Base-by-base conservation (phyloP, 2,329 filamentous ascomycete species). In the Penicillium sp. region DNA sequence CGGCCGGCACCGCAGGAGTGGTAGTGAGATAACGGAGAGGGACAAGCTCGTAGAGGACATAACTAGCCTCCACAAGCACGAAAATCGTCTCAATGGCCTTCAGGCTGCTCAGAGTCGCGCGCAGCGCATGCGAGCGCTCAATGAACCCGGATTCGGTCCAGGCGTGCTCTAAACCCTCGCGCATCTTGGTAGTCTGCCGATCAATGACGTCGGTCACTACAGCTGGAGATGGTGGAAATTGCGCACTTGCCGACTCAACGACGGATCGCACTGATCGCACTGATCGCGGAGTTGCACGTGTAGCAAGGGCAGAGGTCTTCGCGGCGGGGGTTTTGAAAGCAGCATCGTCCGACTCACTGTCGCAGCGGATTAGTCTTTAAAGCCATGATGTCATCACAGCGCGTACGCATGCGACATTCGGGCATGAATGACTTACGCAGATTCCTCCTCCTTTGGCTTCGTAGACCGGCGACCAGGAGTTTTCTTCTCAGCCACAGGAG, bases 1-100 rank as follows among this genome's bases (percentile, higher is more conserved):
- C 73, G 21, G 79, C 72, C 13, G 74, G 64, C 53, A 89, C 73
- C 29, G 86, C 81, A 5, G 90, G 90, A 50, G 92, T 80, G 57
- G 89, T 88, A 71, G 92, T 88, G 59, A 89, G 84, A 70, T 89
- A 90, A 65, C 83, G 82, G 70, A 88, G 84, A 26, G 89, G 84
- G 6, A 97, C 80, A 53, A 96, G 79, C 71, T 89, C 86, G 48
- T 79, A 80, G 61, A 90, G 84, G 59, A 98, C 79, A 63, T 85
- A 83, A 73, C 80, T 85, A 1, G 86, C 82, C 79, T 96, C 92
- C 63, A 93, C 83, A 19, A 84, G 75, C 45, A 88, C 77, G 63
- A 91, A 83, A 46, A 86, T 78, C 53, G 86, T 81, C 62, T 95
- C 85, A 56, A 97, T 84, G 50, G 88, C 84, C 57, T 75, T 85